Evolutionary conservation across 2,329 filamentous ascomycete genomes (phyloP).

Genomic region (Talaromyces sp.): DNA sequence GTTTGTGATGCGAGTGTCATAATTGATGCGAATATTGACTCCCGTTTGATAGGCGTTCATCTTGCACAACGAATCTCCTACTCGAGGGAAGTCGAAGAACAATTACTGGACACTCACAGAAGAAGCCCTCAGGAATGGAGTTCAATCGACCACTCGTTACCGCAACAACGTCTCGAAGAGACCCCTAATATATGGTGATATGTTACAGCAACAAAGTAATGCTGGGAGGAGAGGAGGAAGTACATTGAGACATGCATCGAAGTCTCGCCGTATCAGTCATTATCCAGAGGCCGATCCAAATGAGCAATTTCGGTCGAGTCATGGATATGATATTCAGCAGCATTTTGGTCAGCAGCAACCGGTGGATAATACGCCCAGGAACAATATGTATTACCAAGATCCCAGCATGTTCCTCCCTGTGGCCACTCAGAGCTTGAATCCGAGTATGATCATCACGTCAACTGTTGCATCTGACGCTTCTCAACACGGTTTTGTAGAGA

Average conservation of each 20-base stretch:
- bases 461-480: not conserved
- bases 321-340: not conserved
- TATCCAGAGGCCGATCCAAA: not conserved
- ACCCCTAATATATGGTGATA: not conserved
- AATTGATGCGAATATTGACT: not conserved
- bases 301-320: not conserved
- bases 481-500: not conserved
- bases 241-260: not conserved
- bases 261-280: not conserved
- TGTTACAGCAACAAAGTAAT: not conserved
- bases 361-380: not conserved
- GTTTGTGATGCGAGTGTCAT: constrained; percentile 26
- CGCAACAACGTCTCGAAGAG: not conserved
- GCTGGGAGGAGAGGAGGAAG: not conserved
- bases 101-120: constrained; percentile 12
- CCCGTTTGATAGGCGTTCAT: constrained; percentile 21
- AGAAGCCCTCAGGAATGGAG: constrained; percentile 11
- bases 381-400: not conserved
- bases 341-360: not conserved
- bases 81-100: constrained; percentile 8
- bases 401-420: not conserved
- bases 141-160: constrained; percentile 11
- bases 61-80: constrained; percentile 5
- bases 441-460: not conserved
- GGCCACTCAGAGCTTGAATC: not conserved